Evolutionary conservation across 1,284 basidiomycete species (phyloP), one percentile per base, ranked within the genome.

Genomic region (Cutaneotrichosporon cyanovorans): DNA sequence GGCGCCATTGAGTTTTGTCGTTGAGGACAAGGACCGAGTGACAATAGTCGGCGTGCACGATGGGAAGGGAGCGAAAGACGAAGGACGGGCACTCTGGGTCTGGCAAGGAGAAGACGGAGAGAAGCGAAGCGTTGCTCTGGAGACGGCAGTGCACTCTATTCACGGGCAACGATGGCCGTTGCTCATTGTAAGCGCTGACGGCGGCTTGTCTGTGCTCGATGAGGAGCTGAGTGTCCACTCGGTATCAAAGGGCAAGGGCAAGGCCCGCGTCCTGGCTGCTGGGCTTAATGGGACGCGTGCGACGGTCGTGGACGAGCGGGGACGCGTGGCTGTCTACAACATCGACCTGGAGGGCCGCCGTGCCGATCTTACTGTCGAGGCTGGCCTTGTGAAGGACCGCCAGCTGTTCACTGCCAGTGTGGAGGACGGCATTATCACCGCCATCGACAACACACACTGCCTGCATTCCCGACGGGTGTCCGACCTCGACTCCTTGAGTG

Each of bases 41-140:
- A 66, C 66, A 2, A 52, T 59, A 0, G 56, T 70, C 12, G 65
- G 60, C 9, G 50, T 66, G 8, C 40, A 54, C 14, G 37, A 42
- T 16, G 58, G 62, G 1, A 59, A 66, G 19, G 53, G 50, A 10
- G 43, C 46, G 23, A 53, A 50, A 12, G 45, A 56, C 23, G 53
- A 60, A 39, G 60, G 60, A 2, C 50, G 55, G 33, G 54, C 53
- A 8, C 11, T 69, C 2, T 70, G 66, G 65, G 42, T 65, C 1
- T 70, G 67, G 69, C 51, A 38, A 22, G 65, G 66, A 1, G 65
- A 72, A 31, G 65, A 66, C 21, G 54, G 54, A 2, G 58, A 59
- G 39, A 61, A 62, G 49, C 41, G 50, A 20, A 40, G 45, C 1
- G 46, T 51, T 4, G 5, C 37, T 11, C 37, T 48, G 16, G 40